Evolutionary conservation across 148 eudicot genomes (phyloP), one percentile per base, ranked within the genome.

Genomic region (Camellia sinensis): DNA sequence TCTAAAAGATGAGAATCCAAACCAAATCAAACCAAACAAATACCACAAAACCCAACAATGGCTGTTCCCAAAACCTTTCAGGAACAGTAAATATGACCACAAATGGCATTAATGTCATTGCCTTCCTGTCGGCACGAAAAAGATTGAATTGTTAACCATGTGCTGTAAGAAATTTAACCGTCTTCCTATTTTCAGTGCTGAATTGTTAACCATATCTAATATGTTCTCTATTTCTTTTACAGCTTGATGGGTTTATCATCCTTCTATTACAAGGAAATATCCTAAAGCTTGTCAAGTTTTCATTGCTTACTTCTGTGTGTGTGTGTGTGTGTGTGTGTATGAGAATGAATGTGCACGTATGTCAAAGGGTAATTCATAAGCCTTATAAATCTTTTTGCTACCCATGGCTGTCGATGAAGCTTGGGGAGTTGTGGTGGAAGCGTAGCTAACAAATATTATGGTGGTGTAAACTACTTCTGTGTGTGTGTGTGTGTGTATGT

Each of bases 231-330:
- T 74, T 79, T 71, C 19, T 43, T 75, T 75, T 84, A 78, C 97
- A 95, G 99, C 92, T 95, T 64, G 97, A 93, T 86, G 87, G 87
- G 71, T 95, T 95, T 80, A 89, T 95, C 81, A 81, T 92, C 76
- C 93, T 97, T 3, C 84, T 95, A 66, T 40, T 93, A 85, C 99
- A 95, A 89, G 97, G 99, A 84, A 93, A 95, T 95, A 96, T 93
- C 99, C 98, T 92, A 53, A 46, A 83, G 22, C 48, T 46, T 29
- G 37, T 29, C 37, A 29, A 29, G 37, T 29, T 62, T 62, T 61
- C 9, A 21, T 75, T 80, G 52, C 5, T 52, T 60, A 46, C 37
- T 29, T 29, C 37, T 29, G 37, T 29, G 37, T 29, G 37, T 29
- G 37, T 29, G 37, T 29, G 37, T 29, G 37, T 29, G 37, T 29